Conservation (phyloP, 805 yeast genomes). For the Candida andamanensis region DNA sequence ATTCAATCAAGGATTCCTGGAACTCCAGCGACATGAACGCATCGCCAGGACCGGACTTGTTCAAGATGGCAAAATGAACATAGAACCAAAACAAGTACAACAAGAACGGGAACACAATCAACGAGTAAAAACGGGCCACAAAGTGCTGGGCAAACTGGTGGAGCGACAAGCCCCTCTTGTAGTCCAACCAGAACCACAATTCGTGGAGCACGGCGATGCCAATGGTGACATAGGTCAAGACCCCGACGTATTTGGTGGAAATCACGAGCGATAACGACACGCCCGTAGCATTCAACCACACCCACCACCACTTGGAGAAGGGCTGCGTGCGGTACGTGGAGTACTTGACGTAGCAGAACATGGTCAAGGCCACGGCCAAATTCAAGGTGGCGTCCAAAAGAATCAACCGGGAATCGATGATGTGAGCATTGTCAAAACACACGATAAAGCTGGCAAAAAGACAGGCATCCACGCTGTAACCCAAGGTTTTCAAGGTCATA, state of each 20-base stretch:
- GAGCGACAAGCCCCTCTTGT: conserved; percentile 58
- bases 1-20: conserved; percentile 88
- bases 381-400: conserved; percentile 87
- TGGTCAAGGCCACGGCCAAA: conserved; percentile 74
- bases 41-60: conserved; percentile 93
- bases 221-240: conserved; percentile 80
- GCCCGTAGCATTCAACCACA: conserved; percentile 84
- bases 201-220: conserved; percentile 85
- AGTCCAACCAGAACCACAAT: conserved; percentile 82
- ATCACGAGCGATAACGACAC: conserved; percentile 84
- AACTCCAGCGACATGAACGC: conserved; percentile 90
- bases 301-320: conserved; percentile 74
- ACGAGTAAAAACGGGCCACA: conserved; percentile 61
- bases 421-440: conserved; percentile 84
- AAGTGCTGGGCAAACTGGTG: conserved; percentile 63
- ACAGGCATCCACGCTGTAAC: conserved; percentile 74
- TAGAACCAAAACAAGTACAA: conserved; percentile 88
- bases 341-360: conserved; percentile 76
- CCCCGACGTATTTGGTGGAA: conserved; percentile 94
- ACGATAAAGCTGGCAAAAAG: conserved; percentile 71
- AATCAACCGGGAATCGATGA: conserved; percentile 85
- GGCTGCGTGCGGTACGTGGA: conserved; percentile 61
- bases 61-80: conserved; percentile 78
- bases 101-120: conserved; percentile 74
- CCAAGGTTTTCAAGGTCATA: conserved; percentile 78